Base-by-base conservation (phyloP, 2,329 filamentous ascomycete species). In the Apiospora pterosperma region DNA sequence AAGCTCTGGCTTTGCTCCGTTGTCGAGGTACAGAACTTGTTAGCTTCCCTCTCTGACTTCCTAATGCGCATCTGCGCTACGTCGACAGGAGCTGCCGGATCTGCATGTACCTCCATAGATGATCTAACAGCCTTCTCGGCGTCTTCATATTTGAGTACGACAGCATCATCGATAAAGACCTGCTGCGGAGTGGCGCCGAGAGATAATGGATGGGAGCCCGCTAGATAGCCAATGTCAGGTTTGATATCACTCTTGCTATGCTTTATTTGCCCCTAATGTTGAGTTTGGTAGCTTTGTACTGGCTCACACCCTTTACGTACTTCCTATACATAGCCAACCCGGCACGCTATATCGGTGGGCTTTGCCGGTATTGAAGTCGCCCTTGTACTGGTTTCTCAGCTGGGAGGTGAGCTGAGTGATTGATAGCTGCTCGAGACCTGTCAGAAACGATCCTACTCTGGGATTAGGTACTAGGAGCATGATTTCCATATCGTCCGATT, bases 151-250 rank as follows among this genome's bases (percentile, higher is more conserved):
- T 65, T 52, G 25, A 65, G 55, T 28, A 52, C 63, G 21, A 61
- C 48, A n/a, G 63, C 74, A 2, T 82, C 82, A 67, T 84, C 82
- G 66, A 84, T 79, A 41, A 78, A 83, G 16, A 84, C 81, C 64
- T 84, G 80, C 11, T 79, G 68, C 4, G 82, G 79, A 4, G 77
- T 81, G 12, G 81, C 80, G 6, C 81, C 82, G 19, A 80, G 68
- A 14, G 77, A 74, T 1, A 84, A 74, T 3, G 82, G 82, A 65
- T 84, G 80, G 0, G 76, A 76, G 64, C 78, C 82, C 81, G 84
- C 64, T 65, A 21, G n/a, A 10, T 7, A 0, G 12, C 10, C n/a
- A 14, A 48, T 8, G 52, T 63, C 10, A 63, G 62, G 21, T 4
- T 7, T 5, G 5, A 23, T 23, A 28, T 28, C 16, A 8, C 34